Evolutionary conservation across 495 filamentous ascomycete genomes (phyloP).

Genomic region (Talaromyces wortmannii): DNA sequence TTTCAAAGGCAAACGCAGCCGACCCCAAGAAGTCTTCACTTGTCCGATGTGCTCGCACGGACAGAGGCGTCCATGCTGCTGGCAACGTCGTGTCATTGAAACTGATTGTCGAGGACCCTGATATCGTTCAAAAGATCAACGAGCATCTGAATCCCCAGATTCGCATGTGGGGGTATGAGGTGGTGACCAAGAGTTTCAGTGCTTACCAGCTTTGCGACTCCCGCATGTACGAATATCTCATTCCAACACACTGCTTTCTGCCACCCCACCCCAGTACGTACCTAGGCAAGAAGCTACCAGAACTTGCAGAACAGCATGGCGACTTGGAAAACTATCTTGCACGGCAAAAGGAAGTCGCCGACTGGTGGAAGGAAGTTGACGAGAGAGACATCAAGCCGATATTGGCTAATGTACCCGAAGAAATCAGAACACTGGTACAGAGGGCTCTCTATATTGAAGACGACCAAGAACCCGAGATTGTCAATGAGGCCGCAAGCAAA

Average conservation of each 20-base stretch:
- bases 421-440: slow-evolving; percentile 30
- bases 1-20: slow-evolving; percentile 91
- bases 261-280: slow-evolving; percentile 86
- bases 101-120: slow-evolving; percentile 84
- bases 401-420: slow-evolving; percentile 46
- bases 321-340: slow-evolving; percentile 58
- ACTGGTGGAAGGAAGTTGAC: slow-evolving; percentile 76
- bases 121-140: slow-evolving; percentile 89
- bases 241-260: slow-evolving; percentile 84
- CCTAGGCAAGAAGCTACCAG: slow-evolving; percentile 69
- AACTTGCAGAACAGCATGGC: slow-evolving; percentile 63
- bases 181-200: slow-evolving; percentile 79
- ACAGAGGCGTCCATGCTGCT: slow-evolving; percentile 96
- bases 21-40: slow-evolving; percentile 96
- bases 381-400: slow-evolving; percentile 70
- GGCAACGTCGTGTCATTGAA: slow-evolving; percentile 95
- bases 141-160: slow-evolving; percentile 77
- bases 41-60: slow-evolving; percentile 88
- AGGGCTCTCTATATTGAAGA: slow-evolving; percentile 28
- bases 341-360: slow-evolving; percentile 68
- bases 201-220: slow-evolving; percentile 91
- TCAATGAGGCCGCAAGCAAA: slow-evolving; percentile 5
- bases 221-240: slow-evolving; percentile 91
- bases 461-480: slow-evolving; percentile 5
- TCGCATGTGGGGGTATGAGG: slow-evolving; percentile 83